These are phyloP conservation scores for Rhododendron kiyosumense DNA, from an alignment of 148 eudicot species.

Conservation along the genomic window DNA sequence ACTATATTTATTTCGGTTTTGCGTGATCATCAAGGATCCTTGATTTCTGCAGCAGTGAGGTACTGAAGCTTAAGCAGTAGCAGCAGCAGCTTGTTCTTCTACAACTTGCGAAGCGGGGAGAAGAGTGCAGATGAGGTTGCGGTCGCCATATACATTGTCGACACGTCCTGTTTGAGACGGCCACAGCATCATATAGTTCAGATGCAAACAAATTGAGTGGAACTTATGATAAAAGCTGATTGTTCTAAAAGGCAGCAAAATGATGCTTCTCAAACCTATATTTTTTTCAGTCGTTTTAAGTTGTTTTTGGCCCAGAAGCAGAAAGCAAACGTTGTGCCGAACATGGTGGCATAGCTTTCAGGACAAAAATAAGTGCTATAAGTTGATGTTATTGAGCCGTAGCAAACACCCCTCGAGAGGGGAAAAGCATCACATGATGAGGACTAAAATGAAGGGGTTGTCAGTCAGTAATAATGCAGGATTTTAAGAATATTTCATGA, in stretches of 20 bases:
- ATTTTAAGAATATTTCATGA: neutral
- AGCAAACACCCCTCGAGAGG: neutral
- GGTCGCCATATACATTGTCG: slow-evolving; percentile 95
- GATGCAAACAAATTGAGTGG: neutral
- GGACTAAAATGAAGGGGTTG: neutral
- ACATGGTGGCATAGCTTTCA: neutral
- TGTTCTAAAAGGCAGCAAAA: neutral
- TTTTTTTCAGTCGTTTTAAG: neutral
- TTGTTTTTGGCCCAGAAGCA: neutral
- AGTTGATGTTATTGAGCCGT: neutral
- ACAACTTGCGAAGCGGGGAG: slow-evolving; percentile 65
- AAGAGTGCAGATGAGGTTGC: slow-evolving; percentile 93
- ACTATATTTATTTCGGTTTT: neutral
- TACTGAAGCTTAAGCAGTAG: slow-evolving; percentile 49
- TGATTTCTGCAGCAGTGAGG: neutral
- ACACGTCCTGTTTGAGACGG: slow-evolving; percentile 56
- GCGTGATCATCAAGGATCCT: neutral
- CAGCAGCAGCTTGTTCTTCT: slow-evolving; percentile 85
- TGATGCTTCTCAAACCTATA: neutral
- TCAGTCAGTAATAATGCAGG: neutral
- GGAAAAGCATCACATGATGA: neutral
- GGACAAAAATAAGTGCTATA: neutral
- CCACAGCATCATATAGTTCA: neutral
- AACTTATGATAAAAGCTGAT: neutral
- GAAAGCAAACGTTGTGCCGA: neutral